These are phyloP conservation scores for Teunomyces lycoperdinae DNA, from an alignment of 805 yeast species.

Conservation along the genomic window DNA sequence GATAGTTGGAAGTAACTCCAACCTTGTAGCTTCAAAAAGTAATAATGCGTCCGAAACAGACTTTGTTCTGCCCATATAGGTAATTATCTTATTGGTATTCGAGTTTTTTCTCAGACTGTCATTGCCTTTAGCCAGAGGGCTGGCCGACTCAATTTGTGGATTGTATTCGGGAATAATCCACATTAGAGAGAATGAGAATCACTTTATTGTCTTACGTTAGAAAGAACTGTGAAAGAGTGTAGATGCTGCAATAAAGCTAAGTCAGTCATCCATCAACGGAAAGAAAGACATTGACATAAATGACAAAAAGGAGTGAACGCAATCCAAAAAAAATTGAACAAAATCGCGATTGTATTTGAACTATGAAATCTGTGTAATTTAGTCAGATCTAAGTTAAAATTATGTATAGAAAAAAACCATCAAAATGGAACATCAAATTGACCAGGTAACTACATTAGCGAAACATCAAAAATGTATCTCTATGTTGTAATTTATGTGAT, in stretches of 20 bases:
- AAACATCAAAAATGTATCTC: background rate
- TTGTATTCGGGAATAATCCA: constrained; percentile 7
- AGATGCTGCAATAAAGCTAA: background rate
- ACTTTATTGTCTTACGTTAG: background rate
- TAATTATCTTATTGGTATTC: constrained; percentile 13
- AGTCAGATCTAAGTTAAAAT: constrained; percentile 1
- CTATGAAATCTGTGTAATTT: background rate
- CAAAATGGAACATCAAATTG: background rate
- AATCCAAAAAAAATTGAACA: background rate
- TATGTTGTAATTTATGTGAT: background rate
- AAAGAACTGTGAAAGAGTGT: background rate
- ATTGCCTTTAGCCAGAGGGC: background rate
- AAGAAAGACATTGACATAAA: background rate
- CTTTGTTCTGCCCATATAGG: constrained; percentile 59
- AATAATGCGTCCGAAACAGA: constrained; percentile 61
- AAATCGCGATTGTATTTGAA: constrained; percentile 1
- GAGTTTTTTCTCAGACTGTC: background rate
- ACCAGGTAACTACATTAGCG: background rate
- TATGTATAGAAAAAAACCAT: background rate
- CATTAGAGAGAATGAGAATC: background rate
- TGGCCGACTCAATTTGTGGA: background rate
- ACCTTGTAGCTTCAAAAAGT: constrained; percentile 62
- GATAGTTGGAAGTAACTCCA: constrained; percentile 55
- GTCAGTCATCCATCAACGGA: background rate
- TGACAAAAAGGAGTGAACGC: constrained; percentile 2